phyloP scores from a whole-genome alignment of 768 basidiomycete genomes.

The Pulveroboletus sp. region DNA sequence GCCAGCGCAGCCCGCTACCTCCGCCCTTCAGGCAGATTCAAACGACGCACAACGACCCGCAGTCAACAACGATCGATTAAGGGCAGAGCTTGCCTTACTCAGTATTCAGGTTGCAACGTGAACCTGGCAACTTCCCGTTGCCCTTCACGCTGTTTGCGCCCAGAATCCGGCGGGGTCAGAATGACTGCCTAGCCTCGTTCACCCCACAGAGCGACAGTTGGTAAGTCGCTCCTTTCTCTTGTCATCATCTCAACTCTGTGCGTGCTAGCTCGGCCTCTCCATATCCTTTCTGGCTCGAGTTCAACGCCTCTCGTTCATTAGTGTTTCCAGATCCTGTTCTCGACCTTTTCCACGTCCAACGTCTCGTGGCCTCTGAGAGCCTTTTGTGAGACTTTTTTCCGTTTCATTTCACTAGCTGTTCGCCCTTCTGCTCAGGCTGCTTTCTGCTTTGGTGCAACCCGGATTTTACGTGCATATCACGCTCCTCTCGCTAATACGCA shows the following conservation, averaged over 20 bases:
- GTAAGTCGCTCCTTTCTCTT: conserved; percentile 12
- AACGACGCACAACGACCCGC: conserved; percentile 3
- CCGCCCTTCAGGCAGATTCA: conserved; percentile 2
- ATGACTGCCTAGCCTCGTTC: conserved; percentile 22
- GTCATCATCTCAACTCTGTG: neutral
- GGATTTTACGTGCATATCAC: conserved; percentile 9
- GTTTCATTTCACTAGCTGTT: conserved; percentile 5
- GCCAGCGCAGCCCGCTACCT: conserved; percentile 6
- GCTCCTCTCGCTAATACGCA: conserved; percentile 2
- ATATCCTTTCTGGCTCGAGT: neutral
- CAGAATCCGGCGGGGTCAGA: neutral
- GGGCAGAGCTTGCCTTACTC: conserved; percentile 16
- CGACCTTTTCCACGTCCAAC: conserved; percentile 1
- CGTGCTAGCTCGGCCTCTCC: neutral
- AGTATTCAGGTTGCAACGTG: conserved; percentile 12
- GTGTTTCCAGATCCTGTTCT: neutral
- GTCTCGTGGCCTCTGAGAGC: neutral
- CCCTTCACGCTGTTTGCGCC: conserved; percentile 21
- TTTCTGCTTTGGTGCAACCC: conserved; percentile 3
- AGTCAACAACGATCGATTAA: conserved; percentile 10
- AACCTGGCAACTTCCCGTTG: conserved; percentile 10
- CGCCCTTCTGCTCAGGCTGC: neutral
- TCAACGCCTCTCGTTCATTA: neutral
- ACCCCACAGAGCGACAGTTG: conserved; percentile 7
- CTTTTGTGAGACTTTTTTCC: conserved; percentile 4